Percentiles rank a stretch among this genome's conserved stretches.
phyloP scores from a whole-genome alignment of 2,329 filamentous ascomycete genomes.

The Uncinocarpus reesii region DNA sequence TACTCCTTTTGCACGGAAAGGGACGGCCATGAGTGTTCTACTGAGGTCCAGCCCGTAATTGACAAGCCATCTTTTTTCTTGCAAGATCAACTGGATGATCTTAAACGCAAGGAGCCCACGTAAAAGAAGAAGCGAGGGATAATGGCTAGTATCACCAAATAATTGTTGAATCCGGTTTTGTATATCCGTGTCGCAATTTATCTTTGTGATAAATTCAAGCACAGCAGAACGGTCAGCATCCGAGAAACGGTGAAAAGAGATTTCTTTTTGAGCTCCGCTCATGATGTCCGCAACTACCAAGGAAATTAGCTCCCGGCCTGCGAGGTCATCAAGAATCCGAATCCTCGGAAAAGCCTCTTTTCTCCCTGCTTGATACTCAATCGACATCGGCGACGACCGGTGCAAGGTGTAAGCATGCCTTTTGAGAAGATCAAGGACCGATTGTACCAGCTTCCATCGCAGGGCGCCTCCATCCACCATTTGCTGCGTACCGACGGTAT shows the following conservation, averaged over 20 bases:
- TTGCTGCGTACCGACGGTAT: constrained; percentile 47
- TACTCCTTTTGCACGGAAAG: constrained; percentile 50
- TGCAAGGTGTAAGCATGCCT: constrained; percentile 5
- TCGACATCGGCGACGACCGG: background rate
- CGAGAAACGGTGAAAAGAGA: constrained; percentile 37
- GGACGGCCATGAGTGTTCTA: constrained; percentile 49
- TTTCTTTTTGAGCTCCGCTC: constrained; percentile 33
- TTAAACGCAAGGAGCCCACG: constrained; percentile 45
- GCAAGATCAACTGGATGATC: constrained; percentile 45
- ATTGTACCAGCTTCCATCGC: constrained; percentile 48
- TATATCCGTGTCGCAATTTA: constrained; percentile 22
- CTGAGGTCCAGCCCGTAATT: constrained; percentile 50
- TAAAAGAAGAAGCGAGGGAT: constrained; percentile 21
- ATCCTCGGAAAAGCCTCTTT: constrained; percentile 40
- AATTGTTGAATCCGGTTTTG: constrained; percentile 36
- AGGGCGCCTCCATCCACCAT: constrained; percentile 44
- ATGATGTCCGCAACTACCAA: constrained; percentile 33
- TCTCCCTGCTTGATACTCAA: constrained; percentile 19
- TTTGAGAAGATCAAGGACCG: constrained; percentile 40
- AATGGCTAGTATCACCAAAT: constrained; percentile 35
- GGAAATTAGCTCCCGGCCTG: constrained; percentile 22
- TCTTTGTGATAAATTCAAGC: constrained; percentile 38
- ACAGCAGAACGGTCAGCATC: constrained; percentile 26
- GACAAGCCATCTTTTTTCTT: constrained; percentile 52
- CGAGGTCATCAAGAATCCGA: constrained; percentile 39